Conservation (phyloP, 1,139 yeast species). For the Geotrichum europaeum region DNA sequence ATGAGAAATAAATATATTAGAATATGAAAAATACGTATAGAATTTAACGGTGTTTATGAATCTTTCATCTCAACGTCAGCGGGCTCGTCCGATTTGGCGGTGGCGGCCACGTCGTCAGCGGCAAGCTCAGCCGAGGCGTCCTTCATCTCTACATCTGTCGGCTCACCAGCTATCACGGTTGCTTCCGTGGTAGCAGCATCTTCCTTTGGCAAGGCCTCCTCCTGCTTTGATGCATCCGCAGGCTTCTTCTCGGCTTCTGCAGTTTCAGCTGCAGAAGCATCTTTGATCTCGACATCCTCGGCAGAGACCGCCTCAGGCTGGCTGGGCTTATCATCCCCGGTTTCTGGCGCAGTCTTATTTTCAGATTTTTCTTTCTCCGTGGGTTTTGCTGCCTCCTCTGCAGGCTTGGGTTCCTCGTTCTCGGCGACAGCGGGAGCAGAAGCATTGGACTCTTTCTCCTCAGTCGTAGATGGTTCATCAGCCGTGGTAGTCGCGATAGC, state of each 20-base stretch:
- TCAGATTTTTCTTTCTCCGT: not conserved
- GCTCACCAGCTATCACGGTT: not conserved
- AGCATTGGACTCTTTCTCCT: not conserved
- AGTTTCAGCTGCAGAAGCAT: not conserved
- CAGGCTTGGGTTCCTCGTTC: conserved; percentile 1
- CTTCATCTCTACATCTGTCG: not conserved
- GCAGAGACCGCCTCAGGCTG: not conserved
- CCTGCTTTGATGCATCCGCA: not conserved
- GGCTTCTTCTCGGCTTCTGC: not conserved
- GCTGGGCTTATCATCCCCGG: not conserved
- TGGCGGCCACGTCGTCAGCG: conserved; percentile 9
- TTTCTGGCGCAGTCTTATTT: not conserved
- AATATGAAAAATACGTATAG: not conserved
- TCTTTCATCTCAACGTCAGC: conserved; percentile 21
- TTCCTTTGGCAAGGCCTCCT: not conserved
- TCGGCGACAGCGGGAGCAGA: not conserved
- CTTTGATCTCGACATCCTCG: not conserved
- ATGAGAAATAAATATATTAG: not conserved
- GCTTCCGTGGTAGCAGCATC: not conserved
- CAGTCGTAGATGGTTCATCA: conserved; percentile 10
- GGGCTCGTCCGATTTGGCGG: conserved; percentile 1
- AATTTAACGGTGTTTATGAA: conserved; percentile 1
- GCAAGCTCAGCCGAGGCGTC: conserved; percentile 6
- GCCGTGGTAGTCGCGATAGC: conserved; percentile 1
- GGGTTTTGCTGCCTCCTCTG: not conserved